These are phyloP conservation scores for Microbotryum intermedium DNA, from an alignment of 1,284 basidiomycete genomes.

Conservation along the genomic window DNA sequence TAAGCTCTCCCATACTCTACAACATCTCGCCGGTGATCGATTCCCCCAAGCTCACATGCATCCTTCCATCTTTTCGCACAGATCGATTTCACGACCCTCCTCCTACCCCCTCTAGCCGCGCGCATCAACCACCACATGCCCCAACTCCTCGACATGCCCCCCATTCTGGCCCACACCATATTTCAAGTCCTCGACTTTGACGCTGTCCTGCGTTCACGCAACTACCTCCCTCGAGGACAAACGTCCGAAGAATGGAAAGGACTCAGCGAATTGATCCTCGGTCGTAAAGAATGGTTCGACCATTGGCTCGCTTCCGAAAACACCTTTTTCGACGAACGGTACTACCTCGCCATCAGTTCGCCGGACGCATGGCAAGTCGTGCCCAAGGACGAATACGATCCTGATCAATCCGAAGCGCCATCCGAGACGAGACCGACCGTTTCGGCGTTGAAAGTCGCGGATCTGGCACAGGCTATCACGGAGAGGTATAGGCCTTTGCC, in stretches of 20 bases:
- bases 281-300: constrained; percentile 77
- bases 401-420: constrained; percentile 43
- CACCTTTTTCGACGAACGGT: constrained; percentile 69
- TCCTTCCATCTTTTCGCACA: constrained; percentile 36
- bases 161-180: constrained; percentile 86
- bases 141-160: constrained; percentile 62
- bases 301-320: constrained; percentile 81
- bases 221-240: constrained; percentile 30
- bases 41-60: no score
- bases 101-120: constrained; percentile 26
- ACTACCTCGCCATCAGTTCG: constrained; percentile 68
- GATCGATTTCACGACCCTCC: constrained; percentile 50
- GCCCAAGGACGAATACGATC: constrained; percentile 46
- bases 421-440: constrained; percentile 52
- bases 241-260: constrained; percentile 56
- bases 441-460: constrained; percentile 68
- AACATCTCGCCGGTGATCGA: no score
- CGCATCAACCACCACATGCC: constrained; percentile 70
- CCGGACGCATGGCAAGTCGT: constrained; percentile 81
- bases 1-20: constrained; percentile 40
- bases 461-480: constrained; percentile 56
- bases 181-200: constrained; percentile 88
- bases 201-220: constrained; percentile 55
- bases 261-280: constrained; percentile 69
- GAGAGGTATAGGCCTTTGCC: constrained; percentile 85